phyloP scores from a whole-genome alignment of 345 rosid genomes.

The Isatis tinctoria region DNA sequence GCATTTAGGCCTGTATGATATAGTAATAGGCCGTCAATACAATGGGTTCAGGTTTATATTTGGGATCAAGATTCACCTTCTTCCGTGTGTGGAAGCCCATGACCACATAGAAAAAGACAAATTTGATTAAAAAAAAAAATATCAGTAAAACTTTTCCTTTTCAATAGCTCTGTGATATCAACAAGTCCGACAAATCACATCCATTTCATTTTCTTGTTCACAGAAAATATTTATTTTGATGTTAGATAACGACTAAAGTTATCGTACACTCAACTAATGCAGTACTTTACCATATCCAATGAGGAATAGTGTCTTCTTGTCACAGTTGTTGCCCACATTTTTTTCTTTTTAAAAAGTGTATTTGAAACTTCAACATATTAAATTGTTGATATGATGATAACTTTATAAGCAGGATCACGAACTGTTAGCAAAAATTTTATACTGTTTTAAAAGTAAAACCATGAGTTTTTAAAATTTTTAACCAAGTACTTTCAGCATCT shows the following conservation, averaged over 20 bases:
- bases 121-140: not conserved
- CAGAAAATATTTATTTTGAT: not conserved
- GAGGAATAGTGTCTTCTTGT: not conserved
- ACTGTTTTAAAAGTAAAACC: no score
- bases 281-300: constrained; percentile 13
- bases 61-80: not conserved
- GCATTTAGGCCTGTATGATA: not conserved
- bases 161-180: not conserved
- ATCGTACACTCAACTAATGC: not conserved
- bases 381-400: not conserved
- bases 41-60: not conserved
- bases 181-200: constrained; percentile 8
- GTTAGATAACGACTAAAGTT: not conserved
- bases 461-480: no score
- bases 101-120: not conserved
- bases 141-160: not conserved
- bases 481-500: no score
- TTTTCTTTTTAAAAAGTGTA: no score
- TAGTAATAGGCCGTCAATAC: not conserved
- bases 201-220: not conserved
- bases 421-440: no score
- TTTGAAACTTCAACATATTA: not conserved
- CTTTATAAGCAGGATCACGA: not conserved
- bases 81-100: not conserved
- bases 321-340: not conserved